Conservation (phyloP, 2,329 filamentous ascomycete genomes). For the Mollisiaceae sp. region DNA sequence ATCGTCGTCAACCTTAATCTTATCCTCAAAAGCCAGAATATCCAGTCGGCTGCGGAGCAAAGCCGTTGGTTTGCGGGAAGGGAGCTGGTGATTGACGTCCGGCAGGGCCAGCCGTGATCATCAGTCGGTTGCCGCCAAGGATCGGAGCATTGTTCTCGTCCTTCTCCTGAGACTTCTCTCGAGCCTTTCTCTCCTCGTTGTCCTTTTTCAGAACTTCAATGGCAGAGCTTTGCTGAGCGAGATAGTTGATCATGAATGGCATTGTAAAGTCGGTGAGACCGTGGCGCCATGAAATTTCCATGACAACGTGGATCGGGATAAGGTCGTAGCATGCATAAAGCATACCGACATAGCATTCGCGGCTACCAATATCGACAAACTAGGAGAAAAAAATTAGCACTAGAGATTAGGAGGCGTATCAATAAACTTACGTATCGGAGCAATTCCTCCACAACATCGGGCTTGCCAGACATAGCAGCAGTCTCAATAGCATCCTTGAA, state of each 20-base stretch:
- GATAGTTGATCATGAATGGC: constrained; percentile 99
- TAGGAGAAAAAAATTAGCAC: constrained; percentile 48
- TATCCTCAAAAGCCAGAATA: constrained; percentile 59
- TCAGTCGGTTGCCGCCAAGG: constrained; percentile 83
- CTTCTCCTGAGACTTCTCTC: constrained; percentile 74
- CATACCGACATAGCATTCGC: constrained; percentile 99
- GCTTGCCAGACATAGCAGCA: constrained; percentile 86
- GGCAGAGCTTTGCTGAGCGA: constrained; percentile 87
- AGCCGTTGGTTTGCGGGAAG: constrained; percentile 83
- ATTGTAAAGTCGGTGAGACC: constrained; percentile 96
- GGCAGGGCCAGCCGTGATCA: constrained; percentile 91
- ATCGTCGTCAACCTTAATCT: constrained; percentile 16
- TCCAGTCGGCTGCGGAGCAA: constrained; percentile 86
- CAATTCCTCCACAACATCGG: constrained; percentile 92
- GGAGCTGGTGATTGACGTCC: constrained; percentile 60
- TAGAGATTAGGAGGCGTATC: constrained; percentile 27
- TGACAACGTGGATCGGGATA: constrained; percentile 87
- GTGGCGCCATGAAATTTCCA: constrained; percentile 97
- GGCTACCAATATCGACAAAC: constrained; percentile 99
- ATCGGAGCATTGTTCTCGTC: constrained; percentile 95
- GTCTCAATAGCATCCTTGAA: constrained; percentile 99
- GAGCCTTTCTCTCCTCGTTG: constrained; percentile 90
- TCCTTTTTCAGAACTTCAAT: constrained; percentile 88
- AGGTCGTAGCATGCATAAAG: constrained; percentile 98
- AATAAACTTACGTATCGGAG: constrained; percentile 85